Base-by-base conservation (phyloP, 352 stramenopile genomes). In the Aphanomyces cochlioides region DNA sequence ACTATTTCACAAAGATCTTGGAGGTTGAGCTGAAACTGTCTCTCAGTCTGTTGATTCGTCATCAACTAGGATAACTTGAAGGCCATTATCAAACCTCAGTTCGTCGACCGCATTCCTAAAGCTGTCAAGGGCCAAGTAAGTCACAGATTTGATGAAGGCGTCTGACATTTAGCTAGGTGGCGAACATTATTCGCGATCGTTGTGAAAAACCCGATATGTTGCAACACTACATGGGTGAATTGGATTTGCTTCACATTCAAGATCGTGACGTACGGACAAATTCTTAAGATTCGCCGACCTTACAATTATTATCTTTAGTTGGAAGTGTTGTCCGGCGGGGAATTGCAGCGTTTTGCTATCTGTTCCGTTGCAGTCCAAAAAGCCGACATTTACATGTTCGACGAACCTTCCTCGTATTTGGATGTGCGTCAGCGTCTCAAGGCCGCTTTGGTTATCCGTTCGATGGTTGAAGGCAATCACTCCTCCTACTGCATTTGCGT, bases 321-420 rank as follows among this genome's bases (percentile, higher is more conserved):
- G 38, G 77, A 83, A 7, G 80, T 96, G 48, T 78, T 99, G 36
- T 98, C 90, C 48, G 98, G 98, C 79, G 98, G 98, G 41, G 98
- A 99, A 81, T 84, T 99, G 48, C 98, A 99, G 84, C 93, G 98
- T 63, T 99, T 99, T 78, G 97, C 98, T 2, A 99, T 99, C 77
- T 93, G 88, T 19, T 91, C 98, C 34, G 95, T 99, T 50, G 92
- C 93, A 3, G 89, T 99, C 40, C 93, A 98, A 73, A 84, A 96
- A 41, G 90, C 90, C 34, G 97, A 99, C 83, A 98, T 99, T 37
- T 99, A 99, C 90, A 99, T 99, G 96, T 99, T 99, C 79, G 98
- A 99, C 72, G 98, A 99, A 81, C 98, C 98, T 5, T 99, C 94
- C 21, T 99, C 93, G 54, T 99, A 99, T 80, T 80, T 99, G 59